Conservation (phyloP, 164 flowering plant species). For the Liquidambar formosana region DNA sequence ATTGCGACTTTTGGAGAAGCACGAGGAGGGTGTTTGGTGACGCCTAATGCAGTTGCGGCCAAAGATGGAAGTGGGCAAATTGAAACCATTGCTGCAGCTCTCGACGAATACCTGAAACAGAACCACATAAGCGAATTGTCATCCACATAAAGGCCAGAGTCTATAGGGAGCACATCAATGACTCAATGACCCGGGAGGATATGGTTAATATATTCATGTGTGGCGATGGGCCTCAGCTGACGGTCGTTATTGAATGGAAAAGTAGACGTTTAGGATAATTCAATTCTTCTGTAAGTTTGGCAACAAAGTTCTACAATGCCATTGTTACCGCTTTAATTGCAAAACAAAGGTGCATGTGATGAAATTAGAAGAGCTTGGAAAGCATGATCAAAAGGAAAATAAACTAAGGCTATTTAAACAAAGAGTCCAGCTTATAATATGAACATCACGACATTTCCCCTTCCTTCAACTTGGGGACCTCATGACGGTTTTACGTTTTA, state of each 20-base stretch:
- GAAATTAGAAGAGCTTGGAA: too few relatives aligned
- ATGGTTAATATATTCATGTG: conserved; percentile 28
- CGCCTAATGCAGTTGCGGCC: conserved; percentile 55
- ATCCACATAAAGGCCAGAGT: conserved; percentile 46
- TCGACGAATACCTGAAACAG: conserved; percentile 31
- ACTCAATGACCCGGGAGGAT: conserved; percentile 6
- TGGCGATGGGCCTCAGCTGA: conserved; percentile 40
- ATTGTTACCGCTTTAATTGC: too few relatives aligned
- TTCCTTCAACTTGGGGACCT: too few relatives aligned
- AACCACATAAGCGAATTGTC: conserved; percentile 22
- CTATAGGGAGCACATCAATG: conserved; percentile 32
- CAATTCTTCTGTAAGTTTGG: conserved; percentile 30
- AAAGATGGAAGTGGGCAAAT: conserved; percentile 60
- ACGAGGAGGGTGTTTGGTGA: too few relatives aligned
- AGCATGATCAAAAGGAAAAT: too few relatives aligned
- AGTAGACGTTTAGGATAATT: conserved; percentile 12
- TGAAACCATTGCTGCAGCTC: conserved; percentile 44
- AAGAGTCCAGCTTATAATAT: too few relatives aligned
- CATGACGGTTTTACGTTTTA: too few relatives aligned
- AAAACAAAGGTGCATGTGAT: too few relatives aligned
- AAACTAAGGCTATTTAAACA: too few relatives aligned
- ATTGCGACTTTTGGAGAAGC: conserved; percentile 33
- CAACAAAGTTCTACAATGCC: neutral
- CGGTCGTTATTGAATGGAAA: conserved; percentile 31
- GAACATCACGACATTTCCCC: too few relatives aligned